Conservation (phyloP, 257 asterid genomes). For the Jacaranda mimosifolia region DNA sequence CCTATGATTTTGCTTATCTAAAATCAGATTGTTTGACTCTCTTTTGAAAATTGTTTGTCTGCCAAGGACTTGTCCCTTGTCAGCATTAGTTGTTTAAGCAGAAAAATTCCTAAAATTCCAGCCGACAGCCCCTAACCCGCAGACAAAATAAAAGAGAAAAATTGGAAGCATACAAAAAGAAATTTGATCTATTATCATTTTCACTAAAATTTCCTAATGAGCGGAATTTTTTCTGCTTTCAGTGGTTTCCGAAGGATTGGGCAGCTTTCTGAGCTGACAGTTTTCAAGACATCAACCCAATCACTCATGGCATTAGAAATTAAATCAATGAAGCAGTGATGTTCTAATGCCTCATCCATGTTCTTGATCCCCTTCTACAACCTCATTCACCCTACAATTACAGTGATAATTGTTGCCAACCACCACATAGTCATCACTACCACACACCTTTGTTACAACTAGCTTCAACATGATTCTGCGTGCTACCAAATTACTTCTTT, state of each 20-base stretch:
- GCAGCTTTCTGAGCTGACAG: not conserved
- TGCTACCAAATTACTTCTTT: not conserved
- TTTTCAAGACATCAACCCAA: not conserved
- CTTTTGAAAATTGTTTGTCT: not conserved
- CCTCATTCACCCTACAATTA: not conserved
- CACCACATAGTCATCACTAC: not conserved
- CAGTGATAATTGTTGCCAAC: not conserved
- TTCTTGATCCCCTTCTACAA: not conserved
- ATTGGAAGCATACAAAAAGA: not conserved
- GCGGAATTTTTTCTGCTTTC: not conserved
- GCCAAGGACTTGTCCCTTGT: not conserved
- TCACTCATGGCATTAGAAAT: not conserved
- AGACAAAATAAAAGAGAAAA: not conserved
- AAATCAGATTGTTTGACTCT: not conserved
- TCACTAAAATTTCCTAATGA: not conserved
- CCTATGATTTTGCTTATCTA: not conserved
- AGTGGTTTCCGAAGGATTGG: not conserved
- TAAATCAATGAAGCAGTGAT: not conserved
- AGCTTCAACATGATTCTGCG: not conserved
- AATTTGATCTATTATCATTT: not conserved
- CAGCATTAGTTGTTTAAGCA: not conserved
- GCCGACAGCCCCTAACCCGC: too few species aligned
- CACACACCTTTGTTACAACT: not conserved
- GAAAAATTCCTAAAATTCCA: not conserved
- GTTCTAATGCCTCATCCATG: not conserved